Base-by-base conservation (phyloP, 1,139 yeast genomes). In the Hyphopichia burtonii region DNA sequence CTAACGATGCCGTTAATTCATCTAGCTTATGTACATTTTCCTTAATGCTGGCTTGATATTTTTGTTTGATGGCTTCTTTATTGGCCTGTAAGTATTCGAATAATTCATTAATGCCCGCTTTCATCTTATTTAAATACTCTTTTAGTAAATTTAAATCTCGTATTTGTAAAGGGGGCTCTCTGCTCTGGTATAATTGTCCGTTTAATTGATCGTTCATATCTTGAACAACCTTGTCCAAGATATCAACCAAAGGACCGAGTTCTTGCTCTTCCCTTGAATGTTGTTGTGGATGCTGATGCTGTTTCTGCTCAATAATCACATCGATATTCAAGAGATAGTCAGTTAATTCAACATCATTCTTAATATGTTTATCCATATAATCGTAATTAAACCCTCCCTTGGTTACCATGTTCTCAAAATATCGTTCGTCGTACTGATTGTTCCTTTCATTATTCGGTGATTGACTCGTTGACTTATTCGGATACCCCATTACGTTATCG, bases 301-400 rank as follows among this genome's bases (percentile, higher is more conserved):
- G 9, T 7, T 15, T 14, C 14, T 14, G 31, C 14, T n/a, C 15
- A 28, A 58, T 44, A 11, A 65, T 58, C 5, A 59, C 53, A 46
- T 70, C 76, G 33, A 69, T 63, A 41, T 67, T 66, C 16, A 69
- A 47, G 35, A 68, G 50, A 41, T 65, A 63, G 36, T 61, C 59
- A 8, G 65, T 60, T 36, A 68, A 47, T 10, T 59, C 65, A 4
- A 60, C 62, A 40, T 62, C 65, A 28, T 50, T 50, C n/a, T 50
- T 44, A 19, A 56, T 45, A 11, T 47, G 50, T n/a, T 41, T 41
- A 12, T 48, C 47, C 22, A 49, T 42, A 17, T 55, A 44, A 10
- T 42, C 39, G 43, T 51, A 63, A 7, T 40, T 43, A 36, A 60
- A 55, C 12, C 68, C 67, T 6, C 70, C 69, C 18, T 45, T 46